Percentiles rank a stretch among this genome's conserved stretches.
Evolutionary conservation across 345 rosid genomes (phyloP).

Genomic region (Isatis tinctoria): DNA sequence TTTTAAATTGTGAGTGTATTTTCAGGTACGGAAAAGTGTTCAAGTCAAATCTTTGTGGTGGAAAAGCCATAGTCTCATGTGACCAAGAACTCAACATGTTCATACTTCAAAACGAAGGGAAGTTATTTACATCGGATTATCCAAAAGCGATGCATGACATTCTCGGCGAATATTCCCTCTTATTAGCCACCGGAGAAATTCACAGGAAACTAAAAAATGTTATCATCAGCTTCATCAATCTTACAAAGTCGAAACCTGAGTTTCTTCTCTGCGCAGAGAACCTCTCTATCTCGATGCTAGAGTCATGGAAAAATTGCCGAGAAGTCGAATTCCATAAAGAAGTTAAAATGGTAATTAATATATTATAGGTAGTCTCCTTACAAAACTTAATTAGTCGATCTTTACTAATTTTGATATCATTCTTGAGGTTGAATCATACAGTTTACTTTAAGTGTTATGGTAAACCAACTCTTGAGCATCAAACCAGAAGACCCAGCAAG

Average conservation of each 20-base stretch:
- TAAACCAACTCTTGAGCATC: slow-evolving; percentile 65
- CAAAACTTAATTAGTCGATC: not conserved
- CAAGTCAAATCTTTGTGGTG: slow-evolving; percentile 77
- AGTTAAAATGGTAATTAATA: slow-evolving; percentile 43
- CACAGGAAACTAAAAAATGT: slow-evolving; percentile 68
- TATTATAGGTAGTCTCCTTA: not conserved
- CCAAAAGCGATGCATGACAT: slow-evolving; percentile 75
- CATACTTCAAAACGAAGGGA: slow-evolving; percentile 82
- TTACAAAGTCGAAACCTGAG: slow-evolving; percentile 43
- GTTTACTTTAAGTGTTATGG: slow-evolving; percentile 65
- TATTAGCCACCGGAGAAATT: slow-evolving; percentile 55
- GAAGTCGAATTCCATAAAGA: slow-evolving; percentile 55
- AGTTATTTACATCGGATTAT: slow-evolving; percentile 58
- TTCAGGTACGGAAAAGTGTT: slow-evolving; percentile 74
- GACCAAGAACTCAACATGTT: slow-evolving; percentile 73
- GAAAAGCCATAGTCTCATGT: slow-evolving; percentile 75
- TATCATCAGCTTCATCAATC: slow-evolving; percentile 44
- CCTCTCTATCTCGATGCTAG: slow-evolving; percentile 48
- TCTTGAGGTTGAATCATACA: slow-evolving; percentile 27
- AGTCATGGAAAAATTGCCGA: slow-evolving; percentile 52
- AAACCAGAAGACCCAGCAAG: slow-evolving; percentile 57
- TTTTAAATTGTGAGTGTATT: not conserved
- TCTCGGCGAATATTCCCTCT: slow-evolving; percentile 59
- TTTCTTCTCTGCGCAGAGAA: slow-evolving; percentile 48
- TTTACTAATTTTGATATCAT: not conserved